Evolutionary conservation across 202 grass and related monocot genomes (phyloP), one percentile per base, ranked within the genome.

Genomic region (Panicum virgatum): DNA sequence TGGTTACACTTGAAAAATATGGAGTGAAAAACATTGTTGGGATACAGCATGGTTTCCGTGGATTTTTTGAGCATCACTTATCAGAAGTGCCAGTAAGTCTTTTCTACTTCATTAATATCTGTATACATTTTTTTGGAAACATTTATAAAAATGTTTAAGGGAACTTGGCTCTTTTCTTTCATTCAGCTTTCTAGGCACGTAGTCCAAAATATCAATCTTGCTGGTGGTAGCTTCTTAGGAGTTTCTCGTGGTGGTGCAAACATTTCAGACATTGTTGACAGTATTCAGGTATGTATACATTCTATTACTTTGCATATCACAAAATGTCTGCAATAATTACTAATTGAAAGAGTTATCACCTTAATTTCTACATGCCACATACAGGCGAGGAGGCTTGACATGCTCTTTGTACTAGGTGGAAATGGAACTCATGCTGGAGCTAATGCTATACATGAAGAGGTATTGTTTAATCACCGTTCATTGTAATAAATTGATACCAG

Each of bases 371-470:
- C 27, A 75, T 84, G 54, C 66, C 62, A 50, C 57, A 48, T 86
- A 90, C 87, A 99, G 96, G 96, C 85, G 51, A 91, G 85, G 87
- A 86, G 85, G 69, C 90, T 98, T 83, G 91, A 98, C 88, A 96
- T 93, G 90, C 85, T 98, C 75, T 98, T 98, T 92, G 84, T 98
- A 59, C 84, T 98, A 25, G 92, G 96, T 81, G 96, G 96, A 87
- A 91, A 99, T 70, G 96, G 96, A 61, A 99, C 96, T 72, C 96
- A 99, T 92, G 96, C 92, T 80, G 96, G 92, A 79, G 96, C 92
- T 75, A 89, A 91, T 80, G 89, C 91, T 82, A 96, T 99, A 85
- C 96, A 99, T 84, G 90, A 91, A 61, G 91, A 99, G 92, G 96
- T 96, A 79, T 53, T 44, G 40, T 66, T 52, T 29, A 67, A 50